Base-by-base conservation (phyloP, 1,139 yeast species). In the Ogataea hybrid region DNA sequence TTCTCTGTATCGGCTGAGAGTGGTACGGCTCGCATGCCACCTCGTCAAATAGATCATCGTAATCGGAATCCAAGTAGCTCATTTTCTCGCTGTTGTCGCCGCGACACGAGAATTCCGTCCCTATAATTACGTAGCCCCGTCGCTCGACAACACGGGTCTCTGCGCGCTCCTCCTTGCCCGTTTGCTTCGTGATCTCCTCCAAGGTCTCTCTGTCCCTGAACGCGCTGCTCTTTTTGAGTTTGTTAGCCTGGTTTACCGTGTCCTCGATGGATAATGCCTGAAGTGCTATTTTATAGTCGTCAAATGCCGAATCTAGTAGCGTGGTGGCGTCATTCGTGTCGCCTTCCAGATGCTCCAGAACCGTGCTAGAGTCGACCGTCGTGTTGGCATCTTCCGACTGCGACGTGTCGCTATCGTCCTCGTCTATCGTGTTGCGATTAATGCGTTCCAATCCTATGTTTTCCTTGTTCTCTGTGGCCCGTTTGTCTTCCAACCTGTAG, bases 201-300 rank as follows among this genome's bases (percentile, higher is more conserved):
- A 48, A 25, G 2, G 22, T 46, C 29, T 38, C 41, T 15, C 37
- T 41, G 25, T 42, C 48, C 28, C 41, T 43, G 34, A 48, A 46
- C 5, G 48, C 37, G 8, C n/a, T 30, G 32, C 49, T 48, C 20
- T 48, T 48, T 18, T 46, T 46, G 18, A 48, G 36, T 20, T 29
- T 36, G 32, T 28, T 11, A 11, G 33, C 39, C 17, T 16, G 17
- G 27, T 15, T 23, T 10, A 23, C 5, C 16, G 23, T 29, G 5
- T 32, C 31, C 23, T 46, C 46, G 11, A 40, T 29, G 10, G 45
- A 33, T 20, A 49, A 42, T 5, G 49, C 40, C 25, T 45, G 39
- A 6, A 49, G 37, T 9, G 52, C 52, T 11, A 32, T 44, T 31
- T 45, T 40, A 33, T 49, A 49, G 25, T 49, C 52, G 27, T 49